Evolutionary conservation across 495 filamentous ascomycete species (phyloP), one percentile per base, ranked within the genome.

Genomic region (Xylaria curta): DNA sequence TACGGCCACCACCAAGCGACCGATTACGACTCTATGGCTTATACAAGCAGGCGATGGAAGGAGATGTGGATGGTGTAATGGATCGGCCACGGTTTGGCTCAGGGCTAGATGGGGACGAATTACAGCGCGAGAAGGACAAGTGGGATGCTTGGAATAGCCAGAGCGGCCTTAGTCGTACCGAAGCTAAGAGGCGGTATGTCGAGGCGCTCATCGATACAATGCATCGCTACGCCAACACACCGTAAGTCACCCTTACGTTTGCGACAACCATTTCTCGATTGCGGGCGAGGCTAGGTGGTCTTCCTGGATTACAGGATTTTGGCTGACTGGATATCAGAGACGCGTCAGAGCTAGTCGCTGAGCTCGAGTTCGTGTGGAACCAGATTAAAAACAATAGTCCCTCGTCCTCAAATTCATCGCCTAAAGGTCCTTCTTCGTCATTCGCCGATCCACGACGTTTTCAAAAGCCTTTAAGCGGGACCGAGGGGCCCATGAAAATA

Each of bases 41-140:
- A 72, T 99, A 98, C 83, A 99, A 99, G 81, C 96, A 99, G 83
- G 94, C 93, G 73, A 98, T 97, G 95, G 94, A 98, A 83, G 96
- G 96, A 42, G 94, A 98, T 82, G 95, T 98, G 5, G 91, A 93
- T 75, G 93, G 93, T 44, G 92, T 97, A 1, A 96, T 97, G 92
- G 90, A 94, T 76, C 87, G 94, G 28, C 95, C 95, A 31, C 82
- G 88, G 59, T 85, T 87, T 31, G 74, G 73, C 40, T 74, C 75
- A 36, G 78, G 76, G 67, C 58, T 77, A 31, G 71, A 78, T 15
- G 74, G 75, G 5, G 84, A 87, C 53, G 87, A 89, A 17, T 64
- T 86, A 12, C 81, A 84, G 67, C 81, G 86, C 28, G 89, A 91
- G 73, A 83, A 82, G 72, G 88, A 90, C 73, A 91, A 91, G 75